Base-by-base conservation (phyloP, 139 green algal species). In the Pseudopediastrum boryanum region DNA sequence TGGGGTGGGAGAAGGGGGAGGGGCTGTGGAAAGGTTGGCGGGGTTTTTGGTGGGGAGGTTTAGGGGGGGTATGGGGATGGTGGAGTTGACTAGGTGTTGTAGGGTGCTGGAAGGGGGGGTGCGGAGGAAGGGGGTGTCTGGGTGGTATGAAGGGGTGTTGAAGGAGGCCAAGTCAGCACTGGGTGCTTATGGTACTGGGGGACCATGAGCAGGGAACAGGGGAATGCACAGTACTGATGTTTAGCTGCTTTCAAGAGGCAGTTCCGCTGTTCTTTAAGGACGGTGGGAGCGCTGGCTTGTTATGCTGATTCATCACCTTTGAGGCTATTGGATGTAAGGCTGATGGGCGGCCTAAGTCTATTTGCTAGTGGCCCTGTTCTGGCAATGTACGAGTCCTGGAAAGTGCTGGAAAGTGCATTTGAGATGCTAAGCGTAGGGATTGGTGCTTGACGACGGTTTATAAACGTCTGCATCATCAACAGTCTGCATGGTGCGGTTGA, bases 91-190 rank as follows among this genome's bases (percentile, higher is more conserved):
- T 12, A n/a, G 71, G 12, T 7, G 68, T 2, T 35, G 36, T 41
- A 78, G 58, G 41, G 27, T 29, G 12, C 27, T 78, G 61, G 71
- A 78, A 7, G 71, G 13, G 2, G 33, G 31, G 6, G 19, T 61
- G 50, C 50, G 23, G 23, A 61, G 61, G 35, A 69, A 36, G 29
- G n/a, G 25, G 39, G 23, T 39, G 64, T 41, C 64, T 36, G 64
- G 4, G 2, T 72, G 64, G 64, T 72, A 41, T n/a, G 31, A 25
- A n/a, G 39, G 13, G 64, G 39, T 72, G 64, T 6, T 54, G 39
- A n/a, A 29, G 38, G 4, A 56, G 35, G 36, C 35, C 54, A 78
- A 78, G 54, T 39, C 54, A 10, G 71, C 54, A 21, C 42, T 78
- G 54, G 71, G 39, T 56, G 36, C 6, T 5, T 25, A 31, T 29